A percentile compares a stretch with the other conserved stretches of the same genome.
These are phyloP conservation scores for Coffea canephora DNA, from an alignment of 257 asterid genomes.

Conservation along the genomic window DNA sequence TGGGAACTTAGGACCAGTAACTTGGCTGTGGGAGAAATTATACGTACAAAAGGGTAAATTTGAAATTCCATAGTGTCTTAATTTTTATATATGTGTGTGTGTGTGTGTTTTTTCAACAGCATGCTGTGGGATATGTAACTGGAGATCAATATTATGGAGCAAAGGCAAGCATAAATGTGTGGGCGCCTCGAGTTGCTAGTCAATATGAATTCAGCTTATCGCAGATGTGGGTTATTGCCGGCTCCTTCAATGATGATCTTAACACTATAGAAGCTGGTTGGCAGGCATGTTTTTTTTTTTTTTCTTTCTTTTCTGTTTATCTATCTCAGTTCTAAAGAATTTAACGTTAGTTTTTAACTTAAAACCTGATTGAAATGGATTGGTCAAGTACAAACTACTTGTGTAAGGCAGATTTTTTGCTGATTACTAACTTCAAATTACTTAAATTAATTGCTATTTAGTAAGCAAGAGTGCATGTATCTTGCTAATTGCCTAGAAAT, in stretches of 20 bases:
- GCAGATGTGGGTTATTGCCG: slow-evolving; percentile 89
- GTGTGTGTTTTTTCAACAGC: slow-evolving; percentile 36
- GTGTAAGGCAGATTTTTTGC: background rate
- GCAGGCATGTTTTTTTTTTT: slow-evolving; percentile 55
- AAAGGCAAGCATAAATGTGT: slow-evolving; percentile 85
- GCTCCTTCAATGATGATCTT: slow-evolving; percentile 89
- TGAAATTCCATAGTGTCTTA: too few relatives aligned
- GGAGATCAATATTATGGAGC: slow-evolving; percentile 83
- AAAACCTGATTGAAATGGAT: background rate
- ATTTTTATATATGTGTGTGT: too few relatives aligned
- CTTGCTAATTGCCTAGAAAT: background rate
- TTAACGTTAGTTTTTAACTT: background rate
- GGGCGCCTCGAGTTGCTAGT: slow-evolving; percentile 70
- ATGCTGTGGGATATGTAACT: slow-evolving; percentile 89
- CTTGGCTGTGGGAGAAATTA: background rate
- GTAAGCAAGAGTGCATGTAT: background rate
- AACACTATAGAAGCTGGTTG: slow-evolving; percentile 99
- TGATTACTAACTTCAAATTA: background rate
- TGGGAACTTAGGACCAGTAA: background rate
- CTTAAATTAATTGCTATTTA: background rate
- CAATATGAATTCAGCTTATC: slow-evolving; percentile 82
- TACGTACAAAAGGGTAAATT: too few relatives aligned
- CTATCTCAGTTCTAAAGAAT: background rate
- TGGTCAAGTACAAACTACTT: background rate
- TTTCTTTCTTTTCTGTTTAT: background rate